These are phyloP conservation scores for Thraustochytrium sp. DNA, from an alignment of 352 stramenopile genomes.

Conservation along the genomic window DNA sequence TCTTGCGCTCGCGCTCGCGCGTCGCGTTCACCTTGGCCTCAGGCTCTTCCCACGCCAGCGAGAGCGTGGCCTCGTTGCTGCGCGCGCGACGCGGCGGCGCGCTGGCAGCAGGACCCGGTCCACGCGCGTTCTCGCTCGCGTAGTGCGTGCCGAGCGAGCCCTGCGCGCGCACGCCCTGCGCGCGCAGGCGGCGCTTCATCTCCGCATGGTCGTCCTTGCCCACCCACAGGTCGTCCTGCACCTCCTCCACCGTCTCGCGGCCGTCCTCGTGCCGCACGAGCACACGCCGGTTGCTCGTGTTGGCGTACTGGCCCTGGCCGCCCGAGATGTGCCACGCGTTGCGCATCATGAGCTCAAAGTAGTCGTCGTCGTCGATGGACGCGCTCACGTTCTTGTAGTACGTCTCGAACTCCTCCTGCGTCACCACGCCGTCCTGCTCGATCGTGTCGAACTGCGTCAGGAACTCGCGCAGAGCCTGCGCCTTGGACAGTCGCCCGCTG, in stretches of 20 bases:
- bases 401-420: slow-evolving; percentile 57
- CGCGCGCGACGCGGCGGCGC: too few species aligned
- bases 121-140: background rate
- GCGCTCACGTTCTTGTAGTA: slow-evolving; percentile 83
- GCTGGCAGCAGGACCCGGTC: background rate
- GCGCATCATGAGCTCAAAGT: slow-evolving; percentile 82
- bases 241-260: slow-evolving; percentile 56
- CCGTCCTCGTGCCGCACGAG: slow-evolving; percentile 73
- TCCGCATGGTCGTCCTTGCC: slow-evolving; percentile 19
- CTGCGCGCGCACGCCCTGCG: background rate
- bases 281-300: slow-evolving; percentile 75
- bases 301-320: slow-evolving; percentile 59
- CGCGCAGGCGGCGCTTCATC: slow-evolving; percentile 19
- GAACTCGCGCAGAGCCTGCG: slow-evolving; percentile 54
- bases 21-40: background rate
- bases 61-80: background rate
- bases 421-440: slow-evolving; percentile 55
- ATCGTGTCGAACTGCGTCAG: slow-evolving; percentile 53
- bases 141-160: background rate
- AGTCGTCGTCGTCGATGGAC: slow-evolving; percentile 77
- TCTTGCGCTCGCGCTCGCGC: slow-evolving; percentile 3
- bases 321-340: slow-evolving; percentile 63
- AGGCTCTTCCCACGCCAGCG: slow-evolving; percentile 20
- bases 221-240: slow-evolving; percentile 49
- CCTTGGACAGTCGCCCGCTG: slow-evolving; percentile 48